Evolutionary conservation across 139 green algal species (phyloP), one percentile per base, ranked within the genome.

Genomic region (Chlorella sorokiniana): DNA sequence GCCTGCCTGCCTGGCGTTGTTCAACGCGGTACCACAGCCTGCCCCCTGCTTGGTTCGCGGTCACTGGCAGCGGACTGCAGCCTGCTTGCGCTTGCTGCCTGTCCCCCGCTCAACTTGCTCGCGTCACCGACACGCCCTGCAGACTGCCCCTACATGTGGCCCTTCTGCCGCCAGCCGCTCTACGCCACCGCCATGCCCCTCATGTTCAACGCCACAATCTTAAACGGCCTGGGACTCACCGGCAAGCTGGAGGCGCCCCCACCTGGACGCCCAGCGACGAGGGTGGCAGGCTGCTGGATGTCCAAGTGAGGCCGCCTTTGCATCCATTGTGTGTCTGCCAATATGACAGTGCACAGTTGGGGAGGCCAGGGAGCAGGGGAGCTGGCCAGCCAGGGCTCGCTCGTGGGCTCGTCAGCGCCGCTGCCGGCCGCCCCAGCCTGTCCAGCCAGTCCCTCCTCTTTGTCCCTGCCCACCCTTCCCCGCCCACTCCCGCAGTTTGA

Each of bases 91-190:
- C n/a, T n/a, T n/a, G n/a, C n/a, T n/a, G n/a, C n/a, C n/a, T n/a
- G n/a, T n/a, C n/a, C n/a, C n/a, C n/a, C n/a, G n/a, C n/a, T n/a
- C n/a, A n/a, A n/a, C n/a, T n/a, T n/a, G n/a, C n/a, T n/a, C n/a
- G n/a, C n/a, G n/a, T n/a, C n/a, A n/a, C n/a, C n/a, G n/a, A 10
- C 45, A 54, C 45, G 10, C 45, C 10, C 45, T 61, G 71, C 73
- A 79, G 89, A 97, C 76, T 98, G 96, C 88, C 94, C 95, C 56
- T 99, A 98, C 90, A 93, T 94, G 85, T 99, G 97, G 97, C 97
- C 97, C 38, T 95, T 94, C 88, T 99, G 96, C 89, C 83, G 78
- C 38, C 68, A 97, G 88, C 88, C 92, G 31, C 86, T 98, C 61
- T 95, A 96, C 78, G 91, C 94, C 3, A 40, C 80, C 23, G 90